Percentiles rank a stretch among this genome's conserved stretches.
phyloP scores from a whole-genome alignment of 2,329 filamentous ascomycete species.

The Sordariomycetes sp. region DNA sequence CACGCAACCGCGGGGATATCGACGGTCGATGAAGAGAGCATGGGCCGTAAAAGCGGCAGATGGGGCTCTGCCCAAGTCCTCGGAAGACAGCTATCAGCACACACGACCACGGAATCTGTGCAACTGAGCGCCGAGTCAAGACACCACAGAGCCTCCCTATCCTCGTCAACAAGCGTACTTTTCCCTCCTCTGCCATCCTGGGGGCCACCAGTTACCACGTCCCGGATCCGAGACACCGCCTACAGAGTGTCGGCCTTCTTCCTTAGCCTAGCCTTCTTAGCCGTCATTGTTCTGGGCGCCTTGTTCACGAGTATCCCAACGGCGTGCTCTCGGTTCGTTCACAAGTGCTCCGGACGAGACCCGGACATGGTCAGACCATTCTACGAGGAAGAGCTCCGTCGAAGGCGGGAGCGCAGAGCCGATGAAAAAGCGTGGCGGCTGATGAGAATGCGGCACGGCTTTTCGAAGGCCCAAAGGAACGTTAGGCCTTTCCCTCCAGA shows the following conservation, averaged over 20 bases:
- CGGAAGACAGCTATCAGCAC: background rate
- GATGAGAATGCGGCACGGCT: background rate
- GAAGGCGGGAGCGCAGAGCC: constrained; percentile 43
- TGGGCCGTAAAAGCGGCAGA: background rate
- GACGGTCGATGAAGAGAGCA: background rate
- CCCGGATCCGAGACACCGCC: constrained; percentile 40
- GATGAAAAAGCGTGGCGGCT: constrained; percentile 50
- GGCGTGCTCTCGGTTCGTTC: constrained; percentile 34
- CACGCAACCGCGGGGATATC: background rate
- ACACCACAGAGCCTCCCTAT: constrained; percentile 25
- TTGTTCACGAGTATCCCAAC: constrained; percentile 55
- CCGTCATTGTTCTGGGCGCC: constrained; percentile 64
- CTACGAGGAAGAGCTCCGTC: constrained; percentile 57
- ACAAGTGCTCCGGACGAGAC: constrained; percentile 27
- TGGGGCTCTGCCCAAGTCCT: background rate
- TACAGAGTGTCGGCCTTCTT: constrained; percentile 62
- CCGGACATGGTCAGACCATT: constrained; percentile 56
- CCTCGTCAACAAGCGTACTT: constrained; percentile 63
- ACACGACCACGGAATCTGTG: background rate
- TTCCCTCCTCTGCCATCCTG: constrained; percentile 81
- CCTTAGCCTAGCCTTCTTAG: constrained; percentile 67
- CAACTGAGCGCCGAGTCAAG: constrained; percentile 23
- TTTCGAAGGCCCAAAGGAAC: background rate
- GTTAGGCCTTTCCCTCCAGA: constrained; percentile 51
- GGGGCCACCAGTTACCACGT: constrained; percentile 52